Conservation (phyloP, 2,329 filamentous ascomycete species). For the Trichoderma breve region DNA sequence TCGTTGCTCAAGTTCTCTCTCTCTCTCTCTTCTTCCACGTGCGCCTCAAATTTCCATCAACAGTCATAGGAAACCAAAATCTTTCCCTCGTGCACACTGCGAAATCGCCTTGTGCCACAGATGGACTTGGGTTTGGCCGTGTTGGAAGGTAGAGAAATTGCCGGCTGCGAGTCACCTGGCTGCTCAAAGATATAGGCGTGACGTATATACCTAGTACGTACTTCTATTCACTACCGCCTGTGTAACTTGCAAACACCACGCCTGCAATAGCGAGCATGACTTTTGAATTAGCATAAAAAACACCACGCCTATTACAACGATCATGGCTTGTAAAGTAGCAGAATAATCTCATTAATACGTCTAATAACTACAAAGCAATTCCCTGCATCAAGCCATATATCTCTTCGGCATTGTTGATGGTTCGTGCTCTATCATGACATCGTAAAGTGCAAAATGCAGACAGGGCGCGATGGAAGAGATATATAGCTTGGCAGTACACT, state of each 20-base stretch:
- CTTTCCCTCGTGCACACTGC: not conserved
- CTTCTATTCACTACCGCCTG: not conserved
- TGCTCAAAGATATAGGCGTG: conserved; percentile 23
- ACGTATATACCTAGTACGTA: not conserved
- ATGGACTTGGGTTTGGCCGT: not conserved
- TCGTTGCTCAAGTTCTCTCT: not conserved
- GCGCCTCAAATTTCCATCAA: not conserved
- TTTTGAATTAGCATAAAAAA: too few species aligned
- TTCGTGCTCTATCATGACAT: not conserved
- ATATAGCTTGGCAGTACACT: not conserved
- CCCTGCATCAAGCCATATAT: not conserved
- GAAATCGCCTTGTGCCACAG: not conserved
- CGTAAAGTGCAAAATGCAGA: not conserved
- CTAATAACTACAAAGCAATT: not conserved
- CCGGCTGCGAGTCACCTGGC: conserved; percentile 24
- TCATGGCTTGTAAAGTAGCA: not conserved
- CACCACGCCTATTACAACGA: not conserved
- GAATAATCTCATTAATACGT: not conserved
- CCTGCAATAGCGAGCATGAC: not conserved
- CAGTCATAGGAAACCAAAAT: not conserved
- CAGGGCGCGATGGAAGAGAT: not conserved
- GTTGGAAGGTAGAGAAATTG: conserved; percentile 19
- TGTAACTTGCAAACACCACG: not conserved
- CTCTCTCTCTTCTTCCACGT: not conserved
- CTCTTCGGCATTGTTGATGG: not conserved